Conservation (phyloP, 2,329 filamentous ascomycete genomes). For the Harringtonia aguacate region DNA sequence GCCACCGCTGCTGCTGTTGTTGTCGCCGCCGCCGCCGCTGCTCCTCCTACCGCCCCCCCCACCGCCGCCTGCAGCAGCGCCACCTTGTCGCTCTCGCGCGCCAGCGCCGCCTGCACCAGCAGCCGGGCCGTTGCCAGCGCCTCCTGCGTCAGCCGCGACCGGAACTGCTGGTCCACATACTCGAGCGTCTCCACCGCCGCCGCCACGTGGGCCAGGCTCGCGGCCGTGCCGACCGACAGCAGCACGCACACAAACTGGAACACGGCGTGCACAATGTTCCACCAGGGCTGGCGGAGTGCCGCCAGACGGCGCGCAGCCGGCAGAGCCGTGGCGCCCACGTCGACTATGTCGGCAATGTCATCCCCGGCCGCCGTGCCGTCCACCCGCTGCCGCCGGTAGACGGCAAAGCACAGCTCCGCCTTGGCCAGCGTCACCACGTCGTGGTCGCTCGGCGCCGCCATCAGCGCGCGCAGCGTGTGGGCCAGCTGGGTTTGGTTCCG, state of each 20-base stretch:
- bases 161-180: neutral
- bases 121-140: neutral
- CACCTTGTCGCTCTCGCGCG: too few species aligned
- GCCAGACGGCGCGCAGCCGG: neutral
- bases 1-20: too few species aligned
- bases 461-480: neutral
- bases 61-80: too few species aligned
- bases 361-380: neutral
- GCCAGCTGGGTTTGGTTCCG: neutral
- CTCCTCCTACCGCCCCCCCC: too few species aligned
- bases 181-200: neutral
- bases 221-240: neutral
- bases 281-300: neutral
- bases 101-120: too few species aligned
- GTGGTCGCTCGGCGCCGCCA: neutral
- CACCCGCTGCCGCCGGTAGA: neutral
- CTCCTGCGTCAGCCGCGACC: neutral
- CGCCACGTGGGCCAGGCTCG: neutral
- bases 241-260: neutral
- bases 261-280: neutral
- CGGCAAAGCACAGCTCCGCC: neutral
- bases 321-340: neutral
- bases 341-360: neutral
- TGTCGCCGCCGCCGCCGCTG: too few species aligned
- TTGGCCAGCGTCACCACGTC: neutral